Evolutionary conservation across 2,329 filamentous ascomycete species (phyloP).

Genomic region (Aplosporella prunicola): DNA sequence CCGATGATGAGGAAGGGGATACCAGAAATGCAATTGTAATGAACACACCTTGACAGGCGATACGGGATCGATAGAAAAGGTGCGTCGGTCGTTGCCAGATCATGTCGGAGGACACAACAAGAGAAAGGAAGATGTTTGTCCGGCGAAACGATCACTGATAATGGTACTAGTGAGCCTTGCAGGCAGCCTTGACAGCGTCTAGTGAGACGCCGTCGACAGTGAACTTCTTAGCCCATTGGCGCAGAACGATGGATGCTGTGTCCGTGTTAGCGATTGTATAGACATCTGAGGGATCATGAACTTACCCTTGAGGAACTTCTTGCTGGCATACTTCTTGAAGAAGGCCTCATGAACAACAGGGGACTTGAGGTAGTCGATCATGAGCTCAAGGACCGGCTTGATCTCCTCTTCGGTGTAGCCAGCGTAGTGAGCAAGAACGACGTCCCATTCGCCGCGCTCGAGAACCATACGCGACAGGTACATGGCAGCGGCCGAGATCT

Average conservation of each 20-base stretch:
- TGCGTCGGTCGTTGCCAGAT: too few species aligned
- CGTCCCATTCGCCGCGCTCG: slow-evolving; percentile 85
- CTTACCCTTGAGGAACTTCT: slow-evolving; percentile 97
- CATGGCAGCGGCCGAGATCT: slow-evolving; percentile 87
- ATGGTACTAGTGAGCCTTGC: too few species aligned
- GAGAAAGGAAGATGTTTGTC: too few species aligned
- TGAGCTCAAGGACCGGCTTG: slow-evolving; percentile 80
- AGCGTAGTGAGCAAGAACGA: slow-evolving; percentile 78
- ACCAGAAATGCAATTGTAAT: too few species aligned
- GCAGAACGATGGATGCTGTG: slow-evolving; percentile 78
- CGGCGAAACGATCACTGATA: too few species aligned
- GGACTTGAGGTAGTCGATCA: slow-evolving; percentile 91
- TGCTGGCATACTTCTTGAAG: slow-evolving; percentile 99
- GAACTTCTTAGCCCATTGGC: slow-evolving; percentile 84
- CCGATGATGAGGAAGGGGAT: too few species aligned
- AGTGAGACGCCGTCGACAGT: too few species aligned
- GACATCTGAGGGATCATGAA: not conserved
- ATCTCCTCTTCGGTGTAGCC: slow-evolving; percentile 92
- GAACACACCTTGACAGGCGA: too few species aligned
- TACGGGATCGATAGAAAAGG: too few species aligned
- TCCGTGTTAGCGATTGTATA: slow-evolving; percentile 14
- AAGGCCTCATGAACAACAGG: slow-evolving; percentile 93
- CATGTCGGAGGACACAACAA: too few species aligned
- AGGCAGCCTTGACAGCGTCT: too few species aligned
- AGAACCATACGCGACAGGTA: slow-evolving; percentile 86